Conservation (phyloP, 331 rosid species). For the Pyracantha coccinea region DNA sequence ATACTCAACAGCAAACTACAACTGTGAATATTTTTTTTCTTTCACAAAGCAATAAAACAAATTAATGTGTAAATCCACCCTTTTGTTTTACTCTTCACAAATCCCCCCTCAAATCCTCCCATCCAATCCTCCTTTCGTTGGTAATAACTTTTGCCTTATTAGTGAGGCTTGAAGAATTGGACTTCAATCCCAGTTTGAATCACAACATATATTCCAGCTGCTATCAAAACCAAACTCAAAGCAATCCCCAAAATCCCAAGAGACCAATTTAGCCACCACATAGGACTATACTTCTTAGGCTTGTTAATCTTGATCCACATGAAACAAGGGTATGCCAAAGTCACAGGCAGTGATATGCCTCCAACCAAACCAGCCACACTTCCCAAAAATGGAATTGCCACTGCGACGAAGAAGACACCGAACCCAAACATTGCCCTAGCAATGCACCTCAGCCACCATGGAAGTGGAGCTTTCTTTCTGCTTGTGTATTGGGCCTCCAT, state of each 20-base stretch:
- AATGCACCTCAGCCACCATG: slow-evolving; percentile 69
- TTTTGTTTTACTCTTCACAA: not conserved
- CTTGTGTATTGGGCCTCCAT: slow-evolving; percentile 66
- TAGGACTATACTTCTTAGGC: slow-evolving; percentile 33
- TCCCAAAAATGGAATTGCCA: slow-evolving; percentile 70
- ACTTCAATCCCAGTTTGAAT: slow-evolving; percentile 57
- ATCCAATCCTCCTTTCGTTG: not conserved
- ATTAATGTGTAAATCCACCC: not conserved
- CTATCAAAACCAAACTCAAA: slow-evolving; percentile 36
- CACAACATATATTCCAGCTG: slow-evolving; percentile 59
- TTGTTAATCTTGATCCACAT: slow-evolving; percentile 88
- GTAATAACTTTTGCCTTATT: not conserved
- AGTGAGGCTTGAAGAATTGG: slow-evolving; percentile 64
- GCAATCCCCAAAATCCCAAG: slow-evolving; percentile 54
- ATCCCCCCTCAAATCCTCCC: not conserved
- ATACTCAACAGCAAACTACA: not conserved
- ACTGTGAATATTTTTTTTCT: not conserved
- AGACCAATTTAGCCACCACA: slow-evolving; percentile 69
- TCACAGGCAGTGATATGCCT: slow-evolving; percentile 75
- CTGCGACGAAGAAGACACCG: slow-evolving; percentile 50
- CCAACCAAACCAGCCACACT: slow-evolving; percentile 76
- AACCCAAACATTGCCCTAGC: slow-evolving; percentile 48
- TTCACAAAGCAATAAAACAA: not conserved
- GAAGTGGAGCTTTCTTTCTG: slow-evolving; percentile 63
- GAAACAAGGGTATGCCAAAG: slow-evolving; percentile 78